These are phyloP conservation scores for Penicillium paneum DNA, from an alignment of 2,329 filamentous ascomycete species.

Conservation along the genomic window DNA sequence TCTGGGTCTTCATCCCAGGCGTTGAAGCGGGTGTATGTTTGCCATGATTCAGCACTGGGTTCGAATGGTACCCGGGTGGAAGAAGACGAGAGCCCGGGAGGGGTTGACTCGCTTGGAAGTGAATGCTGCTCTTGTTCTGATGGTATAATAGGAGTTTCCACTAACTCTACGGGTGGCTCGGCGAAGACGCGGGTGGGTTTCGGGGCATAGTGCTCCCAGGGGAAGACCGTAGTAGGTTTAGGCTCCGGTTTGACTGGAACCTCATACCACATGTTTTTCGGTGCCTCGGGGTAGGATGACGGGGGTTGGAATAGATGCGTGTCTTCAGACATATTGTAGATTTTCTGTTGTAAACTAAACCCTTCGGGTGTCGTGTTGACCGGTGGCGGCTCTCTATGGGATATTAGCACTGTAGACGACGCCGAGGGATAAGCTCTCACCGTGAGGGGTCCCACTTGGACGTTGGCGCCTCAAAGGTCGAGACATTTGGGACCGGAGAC, in stretches of 20 bases:
- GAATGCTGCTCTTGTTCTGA: neutral
- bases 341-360: conserved; percentile 71
- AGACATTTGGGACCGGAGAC: conserved; percentile 30
- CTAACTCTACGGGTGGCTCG: conserved; percentile 16
- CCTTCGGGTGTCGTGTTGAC: conserved; percentile 76
- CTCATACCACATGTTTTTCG: conserved; percentile 84
- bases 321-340: conserved; percentile 81
- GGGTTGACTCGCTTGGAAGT: neutral
- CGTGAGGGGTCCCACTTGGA: conserved; percentile 62
- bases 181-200: conserved; percentile 53
- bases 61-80: conserved; percentile 11
- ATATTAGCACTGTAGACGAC: conserved; percentile 21
- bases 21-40: conserved; percentile 71
- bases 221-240: conserved; percentile 71
- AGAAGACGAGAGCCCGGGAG: neutral
- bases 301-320: conserved; percentile 73
- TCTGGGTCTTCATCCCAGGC: conserved; percentile 91
- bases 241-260: conserved; percentile 62
- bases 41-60: conserved; percentile 58
- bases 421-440: conserved; percentile 39
- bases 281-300: conserved; percentile 72
- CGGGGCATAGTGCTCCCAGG: conserved; percentile 74
- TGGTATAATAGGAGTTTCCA: neutral
- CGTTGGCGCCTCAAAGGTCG: conserved; percentile 56
- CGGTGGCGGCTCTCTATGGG: conserved; percentile 58